Evolutionary conservation across 768 basidiomycete species (phyloP), one percentile per base, ranked within the genome.

Genomic region (Podaxis sp.): DNA sequence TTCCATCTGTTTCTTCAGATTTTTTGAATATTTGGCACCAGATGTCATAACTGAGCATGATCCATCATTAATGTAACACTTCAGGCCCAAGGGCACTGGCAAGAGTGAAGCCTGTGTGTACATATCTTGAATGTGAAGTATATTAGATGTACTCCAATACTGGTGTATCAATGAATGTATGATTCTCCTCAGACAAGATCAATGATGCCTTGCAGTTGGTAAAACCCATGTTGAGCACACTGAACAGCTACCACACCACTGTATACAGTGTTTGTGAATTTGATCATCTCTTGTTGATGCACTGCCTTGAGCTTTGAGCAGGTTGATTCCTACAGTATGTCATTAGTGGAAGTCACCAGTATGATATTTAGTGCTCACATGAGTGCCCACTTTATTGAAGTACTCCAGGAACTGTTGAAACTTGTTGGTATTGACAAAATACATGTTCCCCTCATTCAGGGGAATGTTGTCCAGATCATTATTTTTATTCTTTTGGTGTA

Each of bases 221-320:
- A 74, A 49, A 73, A 70, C 7, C 72, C 68, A 63, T 75, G 73
- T 3, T 69, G 67, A 7, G 72, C 71, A 63, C 74, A 75, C 28
- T 72, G 68, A 3, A 74, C 53, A 2, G 68, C 67, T 6, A 75
- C 68, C 1, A 74, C 69, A 2, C 74, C 71, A 6, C 59, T 72
- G 39, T 72, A 65, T n/a, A 67, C 69, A 19, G 68, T 64, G 55
- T 40, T 17, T 1, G 0, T 40, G 17, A 40, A 40, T 40, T 40
- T 40, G 3, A 5, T 12, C 17, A 12, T 69, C 69, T 48, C 69
- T 56, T 74, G 74, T 40, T 74, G 66, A 17, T 62, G 53, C 4
- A 66, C 64, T 1, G 72, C 72, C n/a, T 64, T 64, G 1, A 76
- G 67, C 36, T 75, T 71, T 12, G 55, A 52, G 58, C 73, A 76